Evolutionary conservation across 176 grass and related monocot genomes (phyloP), one percentile per base, ranked within the genome.

Genomic region (Aegilops longissima): DNA sequence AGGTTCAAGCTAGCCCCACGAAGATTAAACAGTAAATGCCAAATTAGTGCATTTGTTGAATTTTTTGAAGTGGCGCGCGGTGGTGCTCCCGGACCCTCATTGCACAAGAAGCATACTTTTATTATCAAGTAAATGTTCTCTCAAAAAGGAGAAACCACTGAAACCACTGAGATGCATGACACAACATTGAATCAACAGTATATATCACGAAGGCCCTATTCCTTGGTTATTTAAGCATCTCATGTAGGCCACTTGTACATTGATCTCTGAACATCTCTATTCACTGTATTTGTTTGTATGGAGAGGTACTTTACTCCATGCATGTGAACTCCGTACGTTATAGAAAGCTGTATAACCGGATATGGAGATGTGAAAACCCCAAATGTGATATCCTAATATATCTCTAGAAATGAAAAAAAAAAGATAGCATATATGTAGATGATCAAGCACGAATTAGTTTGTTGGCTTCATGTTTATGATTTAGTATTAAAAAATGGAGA

Each of bases 211-310:
- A 76, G 1, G 14, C 44, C 16, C 9, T 45, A 73, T 52, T 30
- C 0, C 4, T 51, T 8, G 13, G 44, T 1, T 76, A 44, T 75
- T 8, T 75, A 49, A 12, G 14, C 66, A 36, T 38, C 80, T 74
- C 34, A 29, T 66, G 70, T 54, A 80, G 1, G n/a, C 2, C 1
- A 30, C 21, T 68, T 49, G 12, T 2, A n/a, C 8, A 79, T 52
- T 33, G 31, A 72, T 69, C 56, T 82, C 24, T 27, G 21, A 65
- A 23, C 4, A 12, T 66, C 5, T 78, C 11, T 56, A 21, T 70
- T 78, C 51, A 78, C n/a, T 58, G 24, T 51, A 72, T 76, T 80
- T 25, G 9, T 38, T 80, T 72, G 18, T 63, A 80, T 86, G 85
- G 78, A 21, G 30, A 82, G 12, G 70, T 35, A 8, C 10, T 27